phyloP scores from a whole-genome alignment of 176 grass and related monocot species.

The Oryza meyeriana region DNA sequence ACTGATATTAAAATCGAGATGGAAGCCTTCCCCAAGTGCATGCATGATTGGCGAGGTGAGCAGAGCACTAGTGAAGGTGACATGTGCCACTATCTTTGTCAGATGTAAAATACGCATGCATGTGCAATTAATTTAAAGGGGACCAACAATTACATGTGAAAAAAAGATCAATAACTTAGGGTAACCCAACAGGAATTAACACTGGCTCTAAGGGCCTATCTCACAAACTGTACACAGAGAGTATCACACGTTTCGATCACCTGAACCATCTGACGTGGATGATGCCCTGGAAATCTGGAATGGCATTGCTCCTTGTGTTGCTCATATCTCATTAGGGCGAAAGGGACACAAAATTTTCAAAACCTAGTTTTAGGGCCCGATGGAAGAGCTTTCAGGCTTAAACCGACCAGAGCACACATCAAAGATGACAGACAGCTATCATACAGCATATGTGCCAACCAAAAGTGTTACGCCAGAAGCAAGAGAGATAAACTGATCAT shows the following conservation, averaged over 20 bases:
- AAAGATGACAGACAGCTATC: not conserved
- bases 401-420: not conserved
- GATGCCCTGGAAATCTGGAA: not conserved
- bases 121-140: not conserved
- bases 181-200: not conserved
- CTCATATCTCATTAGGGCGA: not conserved
- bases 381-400: not conserved
- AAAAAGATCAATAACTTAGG: not conserved
- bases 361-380: not conserved
- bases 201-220: not conserved
- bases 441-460: not conserved
- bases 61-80: not conserved
- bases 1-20: not conserved
- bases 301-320: not conserved
- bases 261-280: not conserved
- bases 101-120: not conserved
- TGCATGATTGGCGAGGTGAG: slow-evolving; percentile 11
- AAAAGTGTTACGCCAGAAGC: not conserved
- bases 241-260: not conserved
- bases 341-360: not conserved
- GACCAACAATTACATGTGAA: not conserved
- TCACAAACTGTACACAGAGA: not conserved
- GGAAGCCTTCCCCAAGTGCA: not conserved
- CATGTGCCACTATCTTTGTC: not conserved
- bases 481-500: not conserved